These are phyloP conservation scores for Kluyveromyces marxianus DNA, from an alignment of 1,139 yeast species.

Conservation along the genomic window DNA sequence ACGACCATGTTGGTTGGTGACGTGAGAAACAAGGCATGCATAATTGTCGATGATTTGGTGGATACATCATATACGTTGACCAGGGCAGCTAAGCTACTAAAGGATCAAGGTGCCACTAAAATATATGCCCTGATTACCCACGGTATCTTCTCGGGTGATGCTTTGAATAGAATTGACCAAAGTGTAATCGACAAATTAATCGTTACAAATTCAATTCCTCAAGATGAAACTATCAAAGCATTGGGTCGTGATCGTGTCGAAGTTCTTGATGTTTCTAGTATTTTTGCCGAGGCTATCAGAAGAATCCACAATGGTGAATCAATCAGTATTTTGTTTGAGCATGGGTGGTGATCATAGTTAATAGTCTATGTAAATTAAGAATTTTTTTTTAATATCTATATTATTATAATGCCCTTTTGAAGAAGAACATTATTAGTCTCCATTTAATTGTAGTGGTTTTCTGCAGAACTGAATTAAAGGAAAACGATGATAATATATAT, in stretches of 20 bases:
- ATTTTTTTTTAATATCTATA: too few species aligned
- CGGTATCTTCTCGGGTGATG: constrained; percentile 90
- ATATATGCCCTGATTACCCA: constrained; percentile 90
- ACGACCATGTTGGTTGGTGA: constrained; percentile 88
- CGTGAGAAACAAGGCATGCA: constrained; percentile 75
- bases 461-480: too few species aligned
- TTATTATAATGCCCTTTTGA: too few species aligned
- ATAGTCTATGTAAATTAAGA: background rate
- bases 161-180: constrained; percentile 59
- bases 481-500: background rate
- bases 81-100: constrained; percentile 82
- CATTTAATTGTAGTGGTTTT: too few species aligned
- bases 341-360: constrained; percentile 50
- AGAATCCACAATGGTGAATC: constrained; percentile 96
- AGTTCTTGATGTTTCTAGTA: constrained; percentile 78
- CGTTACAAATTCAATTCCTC: constrained; percentile 93
- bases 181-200: constrained; percentile 77
- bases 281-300: constrained; percentile 90
- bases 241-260: constrained; percentile 61
- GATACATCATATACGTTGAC: constrained; percentile 92
- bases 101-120: constrained; percentile 84
- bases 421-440: too few species aligned
- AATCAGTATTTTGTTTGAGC: constrained; percentile 87
- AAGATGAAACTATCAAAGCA: constrained; percentile 39
- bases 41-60: constrained; percentile 83